A percentile compares a stretch with the other conserved stretches of the same genome.
Conservation (phyloP, 108 stramenopile genomes). For the Skeletonema menzelii region DNA sequence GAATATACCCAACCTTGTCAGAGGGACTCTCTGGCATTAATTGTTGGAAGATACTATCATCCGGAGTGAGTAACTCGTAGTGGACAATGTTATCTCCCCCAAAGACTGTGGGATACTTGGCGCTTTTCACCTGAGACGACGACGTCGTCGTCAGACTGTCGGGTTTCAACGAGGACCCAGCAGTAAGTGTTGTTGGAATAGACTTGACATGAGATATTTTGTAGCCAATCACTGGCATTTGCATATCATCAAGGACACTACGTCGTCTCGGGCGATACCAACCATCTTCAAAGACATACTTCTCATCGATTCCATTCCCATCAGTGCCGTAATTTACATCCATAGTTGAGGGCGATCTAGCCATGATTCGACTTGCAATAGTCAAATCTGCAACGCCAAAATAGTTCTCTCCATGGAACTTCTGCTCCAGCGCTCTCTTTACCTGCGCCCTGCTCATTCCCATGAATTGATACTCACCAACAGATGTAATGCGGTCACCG, state of each 20-base stretch:
- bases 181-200: slow-evolving; percentile 40
- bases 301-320: slow-evolving; percentile 17
- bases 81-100: slow-evolving; percentile 74
- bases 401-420: slow-evolving; percentile 54
- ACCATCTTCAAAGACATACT: slow-evolving; percentile 43
- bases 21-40: slow-evolving; percentile 16
- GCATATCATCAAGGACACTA: slow-evolving; percentile 1
- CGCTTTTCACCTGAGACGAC: not conserved
- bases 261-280: slow-evolving; percentile 30
- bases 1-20: slow-evolving; percentile 70
- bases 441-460: slow-evolving; percentile 52
- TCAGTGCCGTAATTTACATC: slow-evolving; percentile 4
- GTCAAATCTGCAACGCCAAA: slow-evolving; percentile 67
- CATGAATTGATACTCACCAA: slow-evolving; percentile 64
- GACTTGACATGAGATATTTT: slow-evolving; percentile 43
- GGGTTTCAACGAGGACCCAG: slow-evolving; percentile 14
- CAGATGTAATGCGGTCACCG: slow-evolving; percentile 81
- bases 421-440: slow-evolving; percentile 17
- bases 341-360: slow-evolving; percentile 15
- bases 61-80: slow-evolving; percentile 58
- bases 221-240: slow-evolving; percentile 25
- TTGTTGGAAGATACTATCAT: slow-evolving; percentile 59
- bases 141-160: not conserved
- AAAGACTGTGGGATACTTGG: slow-evolving; percentile 19
- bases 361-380: slow-evolving; percentile 71